Evolutionary conservation across 1,139 yeast species (phyloP), one percentile per base, ranked within the genome.

Genomic region (Debaryomycetaceae sp.): DNA sequence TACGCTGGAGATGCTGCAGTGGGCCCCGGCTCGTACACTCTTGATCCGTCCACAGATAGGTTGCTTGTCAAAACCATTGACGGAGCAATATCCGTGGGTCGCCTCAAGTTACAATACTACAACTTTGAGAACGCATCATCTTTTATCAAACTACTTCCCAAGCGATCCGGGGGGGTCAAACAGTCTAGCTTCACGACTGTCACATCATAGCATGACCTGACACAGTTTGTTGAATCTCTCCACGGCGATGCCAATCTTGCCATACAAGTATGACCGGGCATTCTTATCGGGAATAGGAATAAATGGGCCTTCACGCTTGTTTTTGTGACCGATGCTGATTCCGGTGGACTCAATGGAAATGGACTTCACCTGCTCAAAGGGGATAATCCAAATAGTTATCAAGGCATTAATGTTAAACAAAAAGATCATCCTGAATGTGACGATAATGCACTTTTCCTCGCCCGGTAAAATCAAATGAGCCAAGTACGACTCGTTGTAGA

Each of bases 391-490:
- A 35, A 71, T 76, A 1, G 75, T 61, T 18, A 65, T 65, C 58
- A 83, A 56, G 1, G 67, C 62, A 26, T 78, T 75, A n/a, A 88
- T 68, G 23, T 79, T 75, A 42, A 88, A 70, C 48, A 89, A 66
- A 32, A 88, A 52, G 26, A 93, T 80, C 37, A 80, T 71, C 39
- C 65, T 74, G 59, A 76, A 79, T 2, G 96, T 84, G 3, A 93
- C 79, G 35, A 91, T 58, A 2, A 86, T 79, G 3, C 83, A 83
- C 50, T 75, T 70, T 38, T 84, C 94, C 38, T 79, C 82, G 4
- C 94, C 95, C 1, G 91, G 81, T 31, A 89, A 61, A 11, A 84
- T 71, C 41, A 84, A 73, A 54, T 93, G 98, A 0, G 96, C 95
- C 38, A 91, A 63, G 48, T 91, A 93, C 20, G 65, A 64, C 46